Base-by-base conservation (phyloP, 2,329 filamentous ascomycete genomes). In the Dothidotthia symphoricarpi region DNA sequence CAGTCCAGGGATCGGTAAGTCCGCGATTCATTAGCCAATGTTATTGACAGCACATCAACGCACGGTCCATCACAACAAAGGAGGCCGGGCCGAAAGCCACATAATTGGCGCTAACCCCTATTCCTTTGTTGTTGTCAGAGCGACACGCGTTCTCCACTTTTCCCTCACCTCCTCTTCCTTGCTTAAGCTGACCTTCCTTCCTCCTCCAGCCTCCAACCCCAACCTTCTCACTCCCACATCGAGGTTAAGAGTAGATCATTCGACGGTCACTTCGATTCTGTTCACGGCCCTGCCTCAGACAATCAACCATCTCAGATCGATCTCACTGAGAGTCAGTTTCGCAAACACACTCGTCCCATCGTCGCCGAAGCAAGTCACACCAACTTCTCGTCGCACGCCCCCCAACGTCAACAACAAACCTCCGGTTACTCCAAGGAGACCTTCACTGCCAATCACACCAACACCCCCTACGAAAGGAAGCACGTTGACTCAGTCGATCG, bases 281-380 rank as follows among this genome's bases (percentile, higher is more conserved):
- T 70, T 59, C 66, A 72, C 62, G 67, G 69, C 49, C 64, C 69
- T 59, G 69, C 76, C 57, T 68, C 72, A 51, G 73, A 73, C 66
- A 71, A 75, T 67, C 71, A 78, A 62, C 75, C 81, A 61, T 69
- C 76, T 49, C 77, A 77, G 64, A 69, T 85, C 64, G 72, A 75
- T 71, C 58, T 68, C 46, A 67, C 69, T 53, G 72, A 76, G 69
- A 72, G 80, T 78, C 73, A 84, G 78, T 75, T 86, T 78, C 73
- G 80, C 78, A 68, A 82, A 78, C 75, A 73, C 54, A 73, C 71
- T 51, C 68, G 75, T 51, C 77, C 76, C 47, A 73, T 71, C 51
- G 75, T 74, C 67, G 71, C 74, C 55, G 64, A 63, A 46, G 59
- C 56, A 53, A 62, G 63, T 59, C 61, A 67, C 52, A 54, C 61